Evolutionary conservation across 495 filamentous ascomycete genomes (phyloP), one percentile per base, ranked within the genome.

Genomic region (Lophiostoma macrostomum): DNA sequence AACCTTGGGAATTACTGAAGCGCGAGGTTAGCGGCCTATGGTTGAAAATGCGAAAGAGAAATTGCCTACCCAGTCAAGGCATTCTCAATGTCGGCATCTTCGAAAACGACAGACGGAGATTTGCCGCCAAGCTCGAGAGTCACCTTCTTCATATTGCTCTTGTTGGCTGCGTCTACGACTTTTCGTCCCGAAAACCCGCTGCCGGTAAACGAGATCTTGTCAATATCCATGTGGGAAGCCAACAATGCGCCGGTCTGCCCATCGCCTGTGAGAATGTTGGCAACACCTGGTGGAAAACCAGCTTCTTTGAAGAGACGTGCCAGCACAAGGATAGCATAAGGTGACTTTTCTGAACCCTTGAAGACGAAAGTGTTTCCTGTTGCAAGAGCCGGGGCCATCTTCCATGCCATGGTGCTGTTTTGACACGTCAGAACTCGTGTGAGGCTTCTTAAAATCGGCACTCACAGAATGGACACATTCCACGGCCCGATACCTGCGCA

Each of bases 61-160:
- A 38, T 24, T 5, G 14, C 50, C 23, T 35, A 54, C 50, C 51
- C 51, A 18, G 31, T 13, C 10, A 55, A 12, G 2, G 51, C 51
- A 22, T 55, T 55, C 31, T 46, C 41, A 8, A 55, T 29, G 23
- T 55, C 25, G 5, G 79, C 82, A 67, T 86, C 82, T 0, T 73
- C 68, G 62, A 75, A 80, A 14, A 87, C 70, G 37, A 86, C 76
- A 36, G 74, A 74, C 0, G 83, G 76, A 60, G 85, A 77, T 62
- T 87, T 86, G 20, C 84, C 84, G 12, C 82, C 83, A 29, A 81
- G 57, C 61, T 85, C 80, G 6, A 83, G 69, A 0, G 78, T 84
- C 0, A 82, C 69, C 7, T 66, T 59, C 61, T 70, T 70, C 45
- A 70, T 47, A 11, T 55, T 50, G 30, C 64, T 68, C 44, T 54